Evolutionary conservation across 2,329 filamentous ascomycete genomes (phyloP), one percentile per base, ranked within the genome.

Genomic region (Clathrospora elynae): DNA sequence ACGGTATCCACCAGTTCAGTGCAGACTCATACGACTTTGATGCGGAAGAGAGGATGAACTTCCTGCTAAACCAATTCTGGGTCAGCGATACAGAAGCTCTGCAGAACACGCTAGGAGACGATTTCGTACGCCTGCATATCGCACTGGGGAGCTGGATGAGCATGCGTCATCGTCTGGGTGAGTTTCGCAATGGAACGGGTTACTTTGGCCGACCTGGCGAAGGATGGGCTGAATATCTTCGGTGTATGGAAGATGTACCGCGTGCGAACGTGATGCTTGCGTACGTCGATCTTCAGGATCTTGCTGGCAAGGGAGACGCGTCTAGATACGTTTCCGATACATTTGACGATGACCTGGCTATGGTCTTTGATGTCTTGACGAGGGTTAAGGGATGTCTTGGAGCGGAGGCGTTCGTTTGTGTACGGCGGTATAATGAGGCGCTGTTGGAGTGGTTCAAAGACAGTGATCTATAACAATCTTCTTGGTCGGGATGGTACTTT

Each of bases 311-410:
- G 13, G 26, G 5, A 13, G 31, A 23, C 13, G 30, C 35, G 25
- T 12, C 24, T 10, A 13, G 31, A 4, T 17, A 32, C 29, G 31
- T 26, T 11, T n/a, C 11, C 6, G 18, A 20, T 10, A 24, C 29
- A 2, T 52, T 52, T 14, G 25, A 51, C 22, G 31, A 36, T 5
- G 38, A 49, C 23, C 40, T 54, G 16, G 41, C 29, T 36, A 44
- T 23, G n/a, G 12, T 49, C n/a, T 54, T 54, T 42, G 39, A 54
- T 35, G n/a, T 34, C 1, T 20, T 54, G 26, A 54, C 51, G 2
- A 37, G 20, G 7, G 16, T 51, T 3, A 18, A 42, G 16, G 44
- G 45, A 3, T 51, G 44, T 30, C 46, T 44, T 29, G 51, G 48
- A 2, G 25, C 35, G 2, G 45, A 49, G 16, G 49, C 46, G 7